phyloP scores from a whole-genome alignment of 2,329 filamentous ascomycete species.

The Penicillium concentricum region DNA sequence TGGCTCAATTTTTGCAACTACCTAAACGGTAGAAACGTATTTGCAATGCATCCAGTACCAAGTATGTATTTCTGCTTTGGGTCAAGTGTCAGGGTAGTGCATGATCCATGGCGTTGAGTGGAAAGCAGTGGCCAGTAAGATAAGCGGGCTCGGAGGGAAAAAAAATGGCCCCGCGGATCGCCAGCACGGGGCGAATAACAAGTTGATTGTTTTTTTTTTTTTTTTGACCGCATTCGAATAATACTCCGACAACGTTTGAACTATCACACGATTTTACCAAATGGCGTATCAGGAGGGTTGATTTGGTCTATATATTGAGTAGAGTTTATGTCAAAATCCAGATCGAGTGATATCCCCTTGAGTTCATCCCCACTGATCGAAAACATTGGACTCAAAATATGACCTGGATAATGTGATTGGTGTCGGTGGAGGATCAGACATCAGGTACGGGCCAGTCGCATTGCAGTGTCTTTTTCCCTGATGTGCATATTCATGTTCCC shows the following conservation, averaged over 20 bases:
- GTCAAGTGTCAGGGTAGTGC: slow-evolving; percentile 3
- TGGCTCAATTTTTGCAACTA: not conserved
- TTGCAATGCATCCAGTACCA: not conserved
- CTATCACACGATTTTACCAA: not conserved
- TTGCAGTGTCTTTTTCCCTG: not conserved
- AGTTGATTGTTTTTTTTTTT: not conserved
- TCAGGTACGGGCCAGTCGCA: slow-evolving; percentile 4
- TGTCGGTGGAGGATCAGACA: not conserved
- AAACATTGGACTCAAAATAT: not conserved
- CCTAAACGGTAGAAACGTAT: not conserved
- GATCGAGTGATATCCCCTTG: not conserved
- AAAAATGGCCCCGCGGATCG: slow-evolving; percentile 6
- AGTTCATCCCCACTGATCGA: slow-evolving; percentile 1
- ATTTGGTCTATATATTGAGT: too few relatives aligned
- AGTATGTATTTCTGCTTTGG: not conserved
- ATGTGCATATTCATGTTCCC: not conserved
- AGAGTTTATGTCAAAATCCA: not conserved
- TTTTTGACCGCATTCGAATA: not conserved
- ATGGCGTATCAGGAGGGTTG: not conserved
- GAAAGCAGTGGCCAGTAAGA: not conserved
- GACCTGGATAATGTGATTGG: slow-evolving; percentile 3
- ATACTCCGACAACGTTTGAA: not conserved
- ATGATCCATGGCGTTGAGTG: not conserved
- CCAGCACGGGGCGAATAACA: slow-evolving; percentile 1
- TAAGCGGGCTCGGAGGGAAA: not conserved